phyloP scores from a whole-genome alignment of 2,329 filamentous ascomycete genomes.

The Penicillium sp. region DNA sequence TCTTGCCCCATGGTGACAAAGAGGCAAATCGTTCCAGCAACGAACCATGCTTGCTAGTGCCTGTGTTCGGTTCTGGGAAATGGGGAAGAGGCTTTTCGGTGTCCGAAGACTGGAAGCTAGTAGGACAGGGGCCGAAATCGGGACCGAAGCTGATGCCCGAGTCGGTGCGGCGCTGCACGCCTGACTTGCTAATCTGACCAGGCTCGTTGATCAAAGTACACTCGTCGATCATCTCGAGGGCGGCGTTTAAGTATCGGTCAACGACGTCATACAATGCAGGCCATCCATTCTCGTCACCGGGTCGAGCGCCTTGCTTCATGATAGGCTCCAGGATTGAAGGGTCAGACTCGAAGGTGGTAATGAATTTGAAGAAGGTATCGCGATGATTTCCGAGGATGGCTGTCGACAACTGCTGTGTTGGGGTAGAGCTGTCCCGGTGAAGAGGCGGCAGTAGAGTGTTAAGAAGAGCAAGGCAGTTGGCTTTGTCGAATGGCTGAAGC shows the following conservation, averaged over 20 bases:
- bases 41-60: conserved; percentile 41
- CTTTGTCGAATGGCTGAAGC: conserved; percentile 61
- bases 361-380: conserved; percentile 62
- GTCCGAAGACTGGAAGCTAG: conserved; percentile 19
- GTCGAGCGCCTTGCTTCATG: conserved; percentile 52
- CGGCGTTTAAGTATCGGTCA: conserved; percentile 57
- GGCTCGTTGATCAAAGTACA: conserved; percentile 52
- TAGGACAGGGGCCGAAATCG: conserved; percentile 47
- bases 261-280: conserved; percentile 48
- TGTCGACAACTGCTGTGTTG: conserved; percentile 53
- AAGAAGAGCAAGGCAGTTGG: conserved; percentile 65
- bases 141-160: conserved; percentile 60
- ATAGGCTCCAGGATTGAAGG: conserved; percentile 53
- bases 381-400: conserved; percentile 56
- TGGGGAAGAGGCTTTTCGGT: conserved; percentile 44
- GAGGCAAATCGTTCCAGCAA: conserved; percentile 58
- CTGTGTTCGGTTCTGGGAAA: conserved; percentile 28
- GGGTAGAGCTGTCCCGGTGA: conserved; percentile 42
- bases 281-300: conserved; percentile 58
- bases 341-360: conserved; percentile 56
- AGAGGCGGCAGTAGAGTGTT: conserved; percentile 65
- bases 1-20: conserved; percentile 14
- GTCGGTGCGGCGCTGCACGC: conserved; percentile 45
- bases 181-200: conserved; percentile 32
- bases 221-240: conserved; percentile 62